A percentile compares a stretch with the other conserved stretches of the same genome.
Evolutionary conservation across 495 filamentous ascomycete genomes (phyloP).

Genomic region (Xylaria longipes): DNA sequence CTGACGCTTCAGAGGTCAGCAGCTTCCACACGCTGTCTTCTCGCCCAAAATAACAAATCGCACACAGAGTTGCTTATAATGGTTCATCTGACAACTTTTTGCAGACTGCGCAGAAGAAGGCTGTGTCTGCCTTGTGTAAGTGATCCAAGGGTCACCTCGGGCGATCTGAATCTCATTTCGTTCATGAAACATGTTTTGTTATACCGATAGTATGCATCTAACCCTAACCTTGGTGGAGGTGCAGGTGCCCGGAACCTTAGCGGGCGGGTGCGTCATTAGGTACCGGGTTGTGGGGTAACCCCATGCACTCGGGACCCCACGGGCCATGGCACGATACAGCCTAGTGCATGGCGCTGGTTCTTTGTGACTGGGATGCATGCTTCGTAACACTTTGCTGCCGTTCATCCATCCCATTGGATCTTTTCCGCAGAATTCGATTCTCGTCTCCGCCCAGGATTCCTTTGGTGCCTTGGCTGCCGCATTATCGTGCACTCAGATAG

Average conservation of each 20-base stretch:
- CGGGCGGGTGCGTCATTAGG: neutral
- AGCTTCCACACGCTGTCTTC: neutral
- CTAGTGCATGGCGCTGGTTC: neutral
- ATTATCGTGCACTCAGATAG: neutral
- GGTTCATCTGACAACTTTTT: neutral
- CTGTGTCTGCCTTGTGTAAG: neutral
- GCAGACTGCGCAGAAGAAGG: neutral
- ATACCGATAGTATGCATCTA: neutral
- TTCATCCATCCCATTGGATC: neutral
- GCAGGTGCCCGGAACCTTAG: no score
- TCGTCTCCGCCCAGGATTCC: conserved; percentile 4
- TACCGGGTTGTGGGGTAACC: neutral
- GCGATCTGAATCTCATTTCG: neutral
- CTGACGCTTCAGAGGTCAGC: neutral
- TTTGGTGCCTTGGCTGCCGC: conserved; percentile 6
- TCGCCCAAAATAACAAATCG: neutral
- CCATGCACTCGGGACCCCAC: neutral
- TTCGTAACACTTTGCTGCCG: neutral
- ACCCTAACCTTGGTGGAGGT: neutral
- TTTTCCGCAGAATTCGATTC: neutral
- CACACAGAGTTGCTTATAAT: neutral
- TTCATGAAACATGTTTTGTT: neutral
- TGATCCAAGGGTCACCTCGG: neutral
- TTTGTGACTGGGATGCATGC: conserved; percentile 3
- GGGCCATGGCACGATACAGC: neutral